A percentile compares a stretch with the other conserved stretches of the same genome.
These are phyloP conservation scores for Sphagnurus paluster DNA, from an alignment of 1,284 basidiomycete species.

Conservation along the genomic window DNA sequence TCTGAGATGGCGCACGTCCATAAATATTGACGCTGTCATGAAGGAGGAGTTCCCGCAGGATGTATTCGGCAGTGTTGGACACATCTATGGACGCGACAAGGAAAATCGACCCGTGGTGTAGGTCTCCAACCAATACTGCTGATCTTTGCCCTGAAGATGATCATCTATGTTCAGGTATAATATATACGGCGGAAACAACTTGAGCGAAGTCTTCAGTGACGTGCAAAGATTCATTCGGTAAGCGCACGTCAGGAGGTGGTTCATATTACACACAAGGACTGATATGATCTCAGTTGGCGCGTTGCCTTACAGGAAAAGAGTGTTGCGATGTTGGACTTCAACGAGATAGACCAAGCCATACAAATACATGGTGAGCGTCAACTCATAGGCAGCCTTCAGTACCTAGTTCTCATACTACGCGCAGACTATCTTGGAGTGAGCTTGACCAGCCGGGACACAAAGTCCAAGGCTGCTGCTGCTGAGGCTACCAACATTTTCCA, in stretches of 20 bases:
- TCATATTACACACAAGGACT: background rate
- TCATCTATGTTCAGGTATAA: conserved; percentile 52
- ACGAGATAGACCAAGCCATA: conserved; percentile 69
- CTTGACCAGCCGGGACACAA: conserved; percentile 64
- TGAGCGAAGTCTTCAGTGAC: conserved; percentile 71
- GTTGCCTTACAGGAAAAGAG: conserved; percentile 73
- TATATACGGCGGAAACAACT: conserved; percentile 66
- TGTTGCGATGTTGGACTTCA: conserved; percentile 66
- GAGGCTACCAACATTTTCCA: conserved; percentile 72
- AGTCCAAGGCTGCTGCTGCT: conserved; percentile 71
- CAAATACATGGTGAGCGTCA: conserved; percentile 69
- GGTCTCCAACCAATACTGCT: conserved; percentile 10
- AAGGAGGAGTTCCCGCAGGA: conserved; percentile 66
- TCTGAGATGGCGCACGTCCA: conserved; percentile 71
- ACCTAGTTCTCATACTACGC: conserved; percentile 1
- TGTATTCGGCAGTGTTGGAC: conserved; percentile 65
- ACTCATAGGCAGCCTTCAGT: background rate
- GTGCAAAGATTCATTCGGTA: conserved; percentile 71
- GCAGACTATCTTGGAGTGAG: conserved; percentile 75
- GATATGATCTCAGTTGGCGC: conserved; percentile 56
- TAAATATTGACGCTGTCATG: conserved; percentile 59
- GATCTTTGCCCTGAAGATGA: background rate
- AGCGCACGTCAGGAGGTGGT: conserved; percentile 3
- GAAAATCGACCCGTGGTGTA: conserved; percentile 67
- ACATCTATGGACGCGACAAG: conserved; percentile 66